A percentile compares a stretch with the other conserved stretches of the same genome.
Evolutionary conservation across 345 rosid species (phyloP).

Genomic region (Trapa bicornis): DNA sequence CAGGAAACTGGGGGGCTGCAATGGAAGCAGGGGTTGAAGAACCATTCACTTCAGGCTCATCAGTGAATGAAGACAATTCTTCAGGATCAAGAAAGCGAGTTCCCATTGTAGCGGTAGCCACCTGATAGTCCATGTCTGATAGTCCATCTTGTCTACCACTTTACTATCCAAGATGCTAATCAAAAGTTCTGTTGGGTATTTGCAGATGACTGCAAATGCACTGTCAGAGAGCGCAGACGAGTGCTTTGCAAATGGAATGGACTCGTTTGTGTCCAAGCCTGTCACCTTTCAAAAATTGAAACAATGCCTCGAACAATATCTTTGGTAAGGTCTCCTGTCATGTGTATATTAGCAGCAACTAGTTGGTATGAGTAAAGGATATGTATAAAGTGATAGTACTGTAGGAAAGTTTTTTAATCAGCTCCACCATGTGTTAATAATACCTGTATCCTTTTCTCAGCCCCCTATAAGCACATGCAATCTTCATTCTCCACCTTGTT

Average conservation of each 20-base stretch:
- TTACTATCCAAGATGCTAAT: background rate
- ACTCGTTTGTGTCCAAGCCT: conserved; percentile 86
- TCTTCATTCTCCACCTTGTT: background rate
- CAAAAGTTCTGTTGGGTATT: background rate
- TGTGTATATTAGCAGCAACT: background rate
- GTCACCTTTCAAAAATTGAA: conserved; percentile 67
- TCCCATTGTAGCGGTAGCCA: conserved; percentile 79
- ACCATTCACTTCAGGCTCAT: conserved; percentile 15
- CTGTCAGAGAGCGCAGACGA: conserved; percentile 84
- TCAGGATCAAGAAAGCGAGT: conserved; percentile 24
- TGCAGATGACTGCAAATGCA: conserved; percentile 96
- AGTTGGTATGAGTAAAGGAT: background rate
- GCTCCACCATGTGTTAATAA: background rate
- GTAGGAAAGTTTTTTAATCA: conserved; percentile 1
- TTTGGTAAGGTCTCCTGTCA: conserved; percentile 39
- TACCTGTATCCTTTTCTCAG: background rate
- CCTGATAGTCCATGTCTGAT: background rate
- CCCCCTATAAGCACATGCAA: background rate
- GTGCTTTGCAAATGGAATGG: conserved; percentile 88
- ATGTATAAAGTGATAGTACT: background rate
- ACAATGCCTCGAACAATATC: conserved; percentile 57
- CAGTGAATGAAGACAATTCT: conserved; percentile 7
- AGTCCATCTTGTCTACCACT: background rate
- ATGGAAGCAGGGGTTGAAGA: conserved; percentile 51
- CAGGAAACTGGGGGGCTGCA: conserved; percentile 81